Evolutionary conservation across 495 filamentous ascomycete genomes (phyloP), one percentile per base, ranked within the genome.

Genomic region (Tirmania nivea): DNA sequence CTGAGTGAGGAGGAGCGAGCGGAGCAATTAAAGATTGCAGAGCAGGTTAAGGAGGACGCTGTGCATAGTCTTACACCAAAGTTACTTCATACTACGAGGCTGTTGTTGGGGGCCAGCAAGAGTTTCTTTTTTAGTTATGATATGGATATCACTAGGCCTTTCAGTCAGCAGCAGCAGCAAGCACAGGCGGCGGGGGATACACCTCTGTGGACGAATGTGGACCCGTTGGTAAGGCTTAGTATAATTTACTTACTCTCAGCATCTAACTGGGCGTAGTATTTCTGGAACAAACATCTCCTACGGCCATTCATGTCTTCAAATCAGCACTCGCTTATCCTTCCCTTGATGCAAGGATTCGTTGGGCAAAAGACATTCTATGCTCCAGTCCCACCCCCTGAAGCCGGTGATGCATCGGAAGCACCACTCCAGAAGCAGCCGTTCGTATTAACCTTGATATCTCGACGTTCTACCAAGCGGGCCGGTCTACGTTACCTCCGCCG

Each of bases 101-200:
- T 94, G 49, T 69, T 92, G 50, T 83, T 94, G 59, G 75, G 76
- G 3, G 73, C 80, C 4, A 86, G 81, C 16, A 73, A 72, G 53
- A 94, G 83, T 64, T 94, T 94, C 68, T 95, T 79, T 68, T 97
- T 84, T 60, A 80, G 85, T 11, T 94, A 97, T 65, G 90, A 97
- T 56, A 75, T 84, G 65, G 88, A 95, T 62, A 73, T 95, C 35
- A 94, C 89, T 10, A 73, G 79, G 47, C 76, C 74, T 56, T 62
- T 83, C 59, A 19, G 39, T 14, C 39, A 45, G 39, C 58, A 51
- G 39, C 39, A 45, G 39, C 12, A 45, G 39, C 39, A 45, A 19
- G 17, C 5, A 4, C 3, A 45, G 39, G 17, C 12, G 5, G 52
- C 61, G n/a, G 49, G 49, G 20, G 49, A 51, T 48, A 36, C 78